Percentiles rank a stretch among this genome's conserved stretches.
These are phyloP conservation scores for Leccinum pachyderme DNA, from an alignment of 1,284 basidiomycete species.

Conservation along the genomic window DNA sequence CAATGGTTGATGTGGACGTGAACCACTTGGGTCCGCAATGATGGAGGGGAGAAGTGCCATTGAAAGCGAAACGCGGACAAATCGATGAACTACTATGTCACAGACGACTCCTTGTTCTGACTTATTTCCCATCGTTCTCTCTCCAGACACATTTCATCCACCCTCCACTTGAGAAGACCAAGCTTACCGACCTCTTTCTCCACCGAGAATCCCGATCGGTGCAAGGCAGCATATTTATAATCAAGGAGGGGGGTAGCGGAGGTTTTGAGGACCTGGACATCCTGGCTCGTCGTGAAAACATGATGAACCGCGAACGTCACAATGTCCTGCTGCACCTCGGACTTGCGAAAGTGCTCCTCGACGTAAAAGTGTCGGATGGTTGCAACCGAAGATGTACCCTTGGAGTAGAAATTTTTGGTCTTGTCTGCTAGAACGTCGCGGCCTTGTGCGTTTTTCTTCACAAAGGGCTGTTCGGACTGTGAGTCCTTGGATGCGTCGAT, in stretches of 20 bases:
- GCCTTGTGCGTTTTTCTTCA: slow-evolving; percentile 25
- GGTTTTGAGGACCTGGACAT: slow-evolving; percentile 46
- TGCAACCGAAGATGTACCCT: slow-evolving; percentile 46
- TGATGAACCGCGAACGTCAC: slow-evolving; percentile 55
- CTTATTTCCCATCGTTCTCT: slow-evolving; percentile 25
- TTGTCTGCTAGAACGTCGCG: slow-evolving; percentile 10
- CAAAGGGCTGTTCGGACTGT: slow-evolving; percentile 25
- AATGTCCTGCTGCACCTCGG: slow-evolving; percentile 65
- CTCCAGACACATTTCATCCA: slow-evolving; percentile 30
- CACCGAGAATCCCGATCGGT: slow-evolving; percentile 50
- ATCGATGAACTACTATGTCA: slow-evolving; percentile 3
- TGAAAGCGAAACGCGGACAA: background rate
- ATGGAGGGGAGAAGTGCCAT: slow-evolving; percentile 41
- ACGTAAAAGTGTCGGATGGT: slow-evolving; percentile 78
- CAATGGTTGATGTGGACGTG: slow-evolving; percentile 44
- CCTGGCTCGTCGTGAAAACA: slow-evolving; percentile 48
- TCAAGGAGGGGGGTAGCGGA: slow-evolving; percentile 49
- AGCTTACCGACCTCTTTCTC: slow-evolving; percentile 42
- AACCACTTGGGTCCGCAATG: slow-evolving; percentile 27
- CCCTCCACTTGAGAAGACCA: slow-evolving; percentile 56
- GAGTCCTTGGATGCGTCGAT: slow-evolving; percentile 57
- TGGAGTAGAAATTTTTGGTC: slow-evolving; percentile 20
- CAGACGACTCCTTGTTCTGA: slow-evolving; percentile 6
- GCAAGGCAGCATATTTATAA: slow-evolving; percentile 49
- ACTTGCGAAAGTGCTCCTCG: slow-evolving; percentile 58